These are phyloP conservation scores for Mycena floridula DNA, from an alignment of 768 basidiomycete genomes.

Conservation along the genomic window DNA sequence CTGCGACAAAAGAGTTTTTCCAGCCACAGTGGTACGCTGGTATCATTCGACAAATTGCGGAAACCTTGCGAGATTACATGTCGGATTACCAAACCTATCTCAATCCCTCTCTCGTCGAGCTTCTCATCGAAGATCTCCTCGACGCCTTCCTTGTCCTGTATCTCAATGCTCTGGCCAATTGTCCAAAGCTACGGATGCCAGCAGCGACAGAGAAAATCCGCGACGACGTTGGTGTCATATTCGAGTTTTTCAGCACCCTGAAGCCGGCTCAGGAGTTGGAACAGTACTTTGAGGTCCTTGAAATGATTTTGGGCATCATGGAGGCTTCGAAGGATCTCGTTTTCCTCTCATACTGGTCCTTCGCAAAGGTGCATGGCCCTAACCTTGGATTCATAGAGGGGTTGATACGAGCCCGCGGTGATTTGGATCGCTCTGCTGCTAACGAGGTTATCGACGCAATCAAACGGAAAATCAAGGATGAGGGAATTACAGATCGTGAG, in stretches of 20 bases:
- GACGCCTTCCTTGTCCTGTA: constrained; percentile 88
- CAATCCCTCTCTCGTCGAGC: constrained; percentile 84
- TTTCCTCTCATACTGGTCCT: constrained; percentile 90
- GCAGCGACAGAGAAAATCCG: constrained; percentile 78
- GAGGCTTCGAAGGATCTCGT: constrained; percentile 85
- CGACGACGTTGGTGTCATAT: constrained; percentile 71
- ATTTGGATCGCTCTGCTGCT: constrained; percentile 83
- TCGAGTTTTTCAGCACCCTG: constrained; percentile 74
- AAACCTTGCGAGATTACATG: constrained; percentile 97
- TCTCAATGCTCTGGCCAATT: constrained; percentile 79
- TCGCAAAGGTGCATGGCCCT: constrained; percentile 91
- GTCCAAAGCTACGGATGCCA: constrained; percentile 83
- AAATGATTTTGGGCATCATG: constrained; percentile 74
- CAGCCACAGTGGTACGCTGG: constrained; percentile 87
- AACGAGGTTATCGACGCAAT: constrained; percentile 92
- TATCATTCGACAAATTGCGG: constrained; percentile 80
- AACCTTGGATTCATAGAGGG: constrained; percentile 89
- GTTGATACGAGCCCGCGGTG: constrained; percentile 82
- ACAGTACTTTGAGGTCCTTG: constrained; percentile 77
- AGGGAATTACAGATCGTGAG: constrained; percentile 77
- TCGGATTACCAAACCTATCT: constrained; percentile 89
- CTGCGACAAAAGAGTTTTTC: constrained; percentile 82
- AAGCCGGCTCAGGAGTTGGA: constrained; percentile 80
- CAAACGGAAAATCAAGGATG: constrained; percentile 89
- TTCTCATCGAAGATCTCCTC: constrained; percentile 88